A percentile compares a stretch with the other conserved stretches of the same genome.
Evolutionary conservation across 768 basidiomycete genomes (phyloP).

Genomic region (Russula sp.): DNA sequence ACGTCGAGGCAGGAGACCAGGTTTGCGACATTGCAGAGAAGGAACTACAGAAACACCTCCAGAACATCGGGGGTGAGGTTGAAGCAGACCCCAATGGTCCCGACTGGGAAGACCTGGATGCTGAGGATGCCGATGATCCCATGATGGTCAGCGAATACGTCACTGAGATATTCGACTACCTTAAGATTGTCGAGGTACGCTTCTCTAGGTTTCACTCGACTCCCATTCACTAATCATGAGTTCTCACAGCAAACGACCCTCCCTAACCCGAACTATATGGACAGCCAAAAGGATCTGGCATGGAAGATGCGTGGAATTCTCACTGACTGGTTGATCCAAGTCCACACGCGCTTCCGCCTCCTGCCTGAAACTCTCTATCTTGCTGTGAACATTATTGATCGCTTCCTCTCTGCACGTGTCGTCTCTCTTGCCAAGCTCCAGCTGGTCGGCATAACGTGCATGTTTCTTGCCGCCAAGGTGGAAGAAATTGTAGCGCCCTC

Average conservation of each 20-base stretch:
- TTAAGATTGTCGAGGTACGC: constrained; percentile 78
- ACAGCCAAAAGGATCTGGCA: constrained; percentile 72
- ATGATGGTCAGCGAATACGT: constrained; percentile 98
- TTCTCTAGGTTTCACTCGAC: constrained; percentile 18
- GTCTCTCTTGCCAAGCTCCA: constrained; percentile 62
- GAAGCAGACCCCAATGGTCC: constrained; percentile 65
- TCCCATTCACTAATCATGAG: constrained; percentile 9
- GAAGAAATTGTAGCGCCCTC: constrained; percentile 91
- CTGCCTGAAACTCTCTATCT: constrained; percentile 91
- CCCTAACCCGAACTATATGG: constrained; percentile 85
- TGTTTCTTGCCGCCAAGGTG: constrained; percentile 88
- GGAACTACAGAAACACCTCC: constrained; percentile 37
- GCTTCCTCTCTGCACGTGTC: constrained; percentile 57
- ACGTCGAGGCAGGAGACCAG: constrained; percentile 46
- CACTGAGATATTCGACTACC: constrained; percentile 87
- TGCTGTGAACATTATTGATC: constrained; percentile 75
- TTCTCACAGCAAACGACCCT: constrained; percentile 61
- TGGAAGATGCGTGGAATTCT: constrained; percentile 90
- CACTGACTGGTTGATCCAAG: constrained; percentile 91
- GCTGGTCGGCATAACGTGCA: constrained; percentile 82
- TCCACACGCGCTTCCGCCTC: constrained; percentile 82
- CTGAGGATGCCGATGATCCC: constrained; percentile 89
- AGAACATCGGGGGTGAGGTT: constrained; percentile 42
- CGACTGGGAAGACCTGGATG: constrained; percentile 90
- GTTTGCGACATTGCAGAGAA: constrained; percentile 34